A percentile compares a stretch with the other conserved stretches of the same genome.
phyloP scores from a whole-genome alignment of 176 grass and related monocot genomes.

The Echinochloa phyllopogon region DNA sequence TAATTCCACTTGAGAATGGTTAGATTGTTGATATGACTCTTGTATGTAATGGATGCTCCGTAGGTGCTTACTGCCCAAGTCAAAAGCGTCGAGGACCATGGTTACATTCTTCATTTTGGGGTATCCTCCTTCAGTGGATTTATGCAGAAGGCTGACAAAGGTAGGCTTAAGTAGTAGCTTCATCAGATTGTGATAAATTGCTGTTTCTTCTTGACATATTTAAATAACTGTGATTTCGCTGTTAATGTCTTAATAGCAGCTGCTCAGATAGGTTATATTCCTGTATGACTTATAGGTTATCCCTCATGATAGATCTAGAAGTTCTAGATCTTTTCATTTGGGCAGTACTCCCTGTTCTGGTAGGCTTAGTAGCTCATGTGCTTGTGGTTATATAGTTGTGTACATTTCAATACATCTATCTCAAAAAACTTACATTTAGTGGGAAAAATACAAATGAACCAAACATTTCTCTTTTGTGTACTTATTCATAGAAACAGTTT shows the following conservation, averaged over 20 bases:
- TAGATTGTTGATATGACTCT: constrained; percentile 30
- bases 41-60: constrained; percentile 7
- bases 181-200: constrained; percentile 4
- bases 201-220: constrained; percentile 15
- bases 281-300: not conserved
- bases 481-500: not conserved
- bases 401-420: constrained; percentile 9
- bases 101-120: constrained; percentile 98
- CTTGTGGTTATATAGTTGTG: constrained; percentile 21
- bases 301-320: not conserved
- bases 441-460: not conserved
- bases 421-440: not conserved
- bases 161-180: constrained; percentile 41
- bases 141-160: constrained; percentile 74
- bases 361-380: not conserved
- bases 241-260: constrained; percentile 7
- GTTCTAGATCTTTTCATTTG: not conserved
- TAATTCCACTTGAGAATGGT: constrained; percentile 3
- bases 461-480: not conserved
- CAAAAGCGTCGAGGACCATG: constrained; percentile 94
- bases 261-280: not conserved
- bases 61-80: constrained; percentile 90
- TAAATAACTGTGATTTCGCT: constrained; percentile 10
- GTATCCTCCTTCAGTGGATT: constrained; percentile 85
- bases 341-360: not conserved